Evolutionary conservation across 495 filamentous ascomycete species (phyloP), one percentile per base, ranked within the genome.

Genomic region (Xylaria flabelliformis): DNA sequence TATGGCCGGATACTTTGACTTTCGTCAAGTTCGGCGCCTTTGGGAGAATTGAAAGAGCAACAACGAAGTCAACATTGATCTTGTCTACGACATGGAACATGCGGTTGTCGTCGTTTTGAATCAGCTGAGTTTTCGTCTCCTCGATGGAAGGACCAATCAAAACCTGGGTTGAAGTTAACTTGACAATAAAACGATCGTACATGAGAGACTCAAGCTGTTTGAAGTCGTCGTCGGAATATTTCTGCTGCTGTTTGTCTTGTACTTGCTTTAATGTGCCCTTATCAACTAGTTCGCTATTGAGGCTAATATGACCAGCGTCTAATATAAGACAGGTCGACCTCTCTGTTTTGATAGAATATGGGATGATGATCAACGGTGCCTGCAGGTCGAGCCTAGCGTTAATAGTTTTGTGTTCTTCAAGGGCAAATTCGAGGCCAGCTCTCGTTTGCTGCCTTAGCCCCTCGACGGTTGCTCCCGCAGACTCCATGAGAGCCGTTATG

Each of bases 401-500:
- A 70, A 99, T 90, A 17, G 96, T 98, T 85, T 98, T 98, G 82
- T 99, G 96, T 77, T 98, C 97, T 79, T 97, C 90, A 36, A 99
- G 85, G 26, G 96, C 97, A 83, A 97, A 99, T 78, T 98, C 94
- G 41, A 99, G 86, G 13, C 96, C 96, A 65, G 96, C 95, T 78
- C 96, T 88, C 2, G 97, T 99, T 82, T 99, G 96, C 80, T 97
- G 94, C 46, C 96, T 89, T 69, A 98, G 83, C 17, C 94, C 95
- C 81, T 98, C 94, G 1, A 99, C 95, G 0, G 95, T 98, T 39
- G 94, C 94, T 21, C 96, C 95, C 29, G 96, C 96, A 24, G 93
- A 93, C 78, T 99, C 96, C 87, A 99, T 90, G 59, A 99, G 85
- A 32, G 95, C 96, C 9, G 90, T 91, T 75, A 99, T 97, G 26